phyloP scores from a whole-genome alignment of 495 filamentous ascomycete species.

The Hyphodiscus hymeniophilus region DNA sequence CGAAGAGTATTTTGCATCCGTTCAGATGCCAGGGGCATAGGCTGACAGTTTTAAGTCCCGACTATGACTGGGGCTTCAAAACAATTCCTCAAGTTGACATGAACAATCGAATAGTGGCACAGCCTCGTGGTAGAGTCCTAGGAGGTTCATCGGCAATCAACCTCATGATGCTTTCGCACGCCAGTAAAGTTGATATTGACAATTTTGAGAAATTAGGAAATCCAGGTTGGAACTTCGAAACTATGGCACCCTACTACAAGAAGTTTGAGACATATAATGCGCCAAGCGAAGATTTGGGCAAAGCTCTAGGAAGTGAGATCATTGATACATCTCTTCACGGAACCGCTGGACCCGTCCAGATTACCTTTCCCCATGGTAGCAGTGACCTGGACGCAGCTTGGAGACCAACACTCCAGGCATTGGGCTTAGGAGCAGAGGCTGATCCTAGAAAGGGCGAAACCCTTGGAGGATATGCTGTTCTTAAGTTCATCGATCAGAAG shows the following conservation, averaged over 20 bases:
- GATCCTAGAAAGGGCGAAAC: slow-evolving; percentile 32
- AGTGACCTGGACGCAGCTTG: not conserved
- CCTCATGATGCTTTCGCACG: slow-evolving; percentile 38
- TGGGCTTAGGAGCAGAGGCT: not conserved
- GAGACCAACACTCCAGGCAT: not conserved
- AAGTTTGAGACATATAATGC: slow-evolving; percentile 31
- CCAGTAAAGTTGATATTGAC: slow-evolving; percentile 19
- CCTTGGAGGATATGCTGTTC: slow-evolving; percentile 6
- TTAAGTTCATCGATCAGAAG: slow-evolving; percentile 14
- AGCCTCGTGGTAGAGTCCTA: slow-evolving; percentile 12
- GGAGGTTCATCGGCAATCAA: slow-evolving; percentile 52
- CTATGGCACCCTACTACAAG: slow-evolving; percentile 26
- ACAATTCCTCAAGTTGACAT: slow-evolving; percentile 39
- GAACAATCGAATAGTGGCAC: slow-evolving; percentile 10
- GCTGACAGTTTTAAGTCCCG: slow-evolving; percentile 32
- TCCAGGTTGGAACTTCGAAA: slow-evolving; percentile 31
- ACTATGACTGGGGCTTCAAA: slow-evolving; percentile 45
- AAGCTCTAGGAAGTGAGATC: slow-evolving; percentile 26
- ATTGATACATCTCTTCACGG: slow-evolving; percentile 28
- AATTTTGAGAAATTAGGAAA: slow-evolving; percentile 33
- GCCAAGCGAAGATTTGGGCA: slow-evolving; percentile 22
- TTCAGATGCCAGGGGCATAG: slow-evolving; percentile 31
- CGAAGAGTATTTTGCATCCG: not conserved
- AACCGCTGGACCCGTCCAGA: slow-evolving; percentile 25
- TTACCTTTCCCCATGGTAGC: not conserved